A percentile compares a stretch with the other conserved stretches of the same genome.
phyloP scores from a whole-genome alignment of 2,329 filamentous ascomycete genomes.

The Cryphonectria parasitica region DNA sequence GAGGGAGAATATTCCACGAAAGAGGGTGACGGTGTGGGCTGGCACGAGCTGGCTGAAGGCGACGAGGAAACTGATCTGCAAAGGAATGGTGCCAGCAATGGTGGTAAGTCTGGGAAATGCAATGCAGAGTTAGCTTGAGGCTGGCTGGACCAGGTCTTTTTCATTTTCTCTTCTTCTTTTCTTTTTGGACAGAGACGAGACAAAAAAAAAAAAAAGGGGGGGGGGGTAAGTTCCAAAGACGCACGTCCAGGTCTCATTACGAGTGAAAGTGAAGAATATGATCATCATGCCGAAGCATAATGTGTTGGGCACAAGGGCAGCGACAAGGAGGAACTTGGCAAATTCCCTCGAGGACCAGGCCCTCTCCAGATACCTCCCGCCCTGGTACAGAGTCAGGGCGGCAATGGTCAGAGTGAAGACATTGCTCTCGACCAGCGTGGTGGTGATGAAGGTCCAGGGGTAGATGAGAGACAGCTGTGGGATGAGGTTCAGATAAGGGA shows the following conservation, averaged over 20 bases:
- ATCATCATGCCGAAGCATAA: slow-evolving; percentile 75
- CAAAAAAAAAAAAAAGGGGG: slow-evolving; percentile 5
- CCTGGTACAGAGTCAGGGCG: slow-evolving; percentile 81
- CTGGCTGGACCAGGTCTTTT: slow-evolving; percentile 27
- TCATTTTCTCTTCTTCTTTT: background rate
- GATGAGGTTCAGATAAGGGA: slow-evolving; percentile 86
- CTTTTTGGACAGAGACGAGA: too few species aligned
- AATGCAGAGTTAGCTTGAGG: slow-evolving; percentile 28
- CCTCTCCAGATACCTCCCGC: slow-evolving; percentile 91
- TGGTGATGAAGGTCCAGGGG: slow-evolving; percentile 89
- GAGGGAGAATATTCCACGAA: slow-evolving; percentile 85
- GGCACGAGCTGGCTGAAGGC: slow-evolving; percentile 97
- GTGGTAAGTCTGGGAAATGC: slow-evolving; percentile 66
- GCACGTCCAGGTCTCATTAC: slow-evolving; percentile 70
- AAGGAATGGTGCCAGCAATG: slow-evolving; percentile 84
- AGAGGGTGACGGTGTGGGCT: slow-evolving; percentile 93
- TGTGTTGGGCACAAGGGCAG: slow-evolving; percentile 79
- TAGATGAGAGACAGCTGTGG: slow-evolving; percentile 83
- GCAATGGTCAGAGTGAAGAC: slow-evolving; percentile 83
- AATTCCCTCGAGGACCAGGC: slow-evolving; percentile 94
- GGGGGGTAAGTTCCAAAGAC: slow-evolving; percentile 16
- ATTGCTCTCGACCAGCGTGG: slow-evolving; percentile 90
- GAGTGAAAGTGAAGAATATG: slow-evolving; percentile 71
- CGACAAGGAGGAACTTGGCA: slow-evolving; percentile 82
- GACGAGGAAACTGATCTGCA: slow-evolving; percentile 93